Base-by-base conservation (phyloP, 441 rosid genomes). In the Euphorbia corollata region DNA sequence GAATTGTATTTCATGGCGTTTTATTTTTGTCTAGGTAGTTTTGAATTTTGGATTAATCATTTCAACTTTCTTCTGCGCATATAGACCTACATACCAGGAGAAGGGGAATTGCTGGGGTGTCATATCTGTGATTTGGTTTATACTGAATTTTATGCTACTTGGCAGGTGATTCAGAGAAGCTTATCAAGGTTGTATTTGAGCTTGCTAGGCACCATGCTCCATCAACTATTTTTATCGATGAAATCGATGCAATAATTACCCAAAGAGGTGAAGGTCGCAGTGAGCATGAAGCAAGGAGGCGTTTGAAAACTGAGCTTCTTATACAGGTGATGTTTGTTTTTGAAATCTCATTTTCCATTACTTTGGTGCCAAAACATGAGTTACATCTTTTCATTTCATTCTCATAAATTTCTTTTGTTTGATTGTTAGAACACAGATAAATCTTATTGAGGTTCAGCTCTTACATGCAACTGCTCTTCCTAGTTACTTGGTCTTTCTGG, bases 271-370 rank as follows among this genome's bases (percentile, higher is more conserved):
- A 85, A 85, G 97, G 86, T 43, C 81, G 81, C 20, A 90, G 96
- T 78, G 97, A 93, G 80, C 99, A 93, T 77, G 99, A 93, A 83
- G 97, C 99, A 56, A 93, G 99, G 65, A 83, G 99, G 82, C 96
- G 97, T 69, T 80, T 93, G 85, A 91, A 93, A 78, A 91, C 99
- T 1, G 97, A 93, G 78, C 87, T 93, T 59, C 87, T 93, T 59
- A 83, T 93, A 70, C 98, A 93, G 95, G 98, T 89, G 73, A 68
- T 65, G 64, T 77, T 67, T 68, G 32, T 65, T 69, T 60, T 69
- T 22, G 8, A 34, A 72, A 9, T 36, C 62, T 54, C 5, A 43
- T 13, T 15, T 8, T 10, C 27, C 23, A 20, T 53, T 23, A 10
- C 16, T 45, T 27, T 45, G 19, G 24, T 27, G 45, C n/a, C 20